Conservation (phyloP, 1,139 yeast species). For the Pichia sp. region DNA sequence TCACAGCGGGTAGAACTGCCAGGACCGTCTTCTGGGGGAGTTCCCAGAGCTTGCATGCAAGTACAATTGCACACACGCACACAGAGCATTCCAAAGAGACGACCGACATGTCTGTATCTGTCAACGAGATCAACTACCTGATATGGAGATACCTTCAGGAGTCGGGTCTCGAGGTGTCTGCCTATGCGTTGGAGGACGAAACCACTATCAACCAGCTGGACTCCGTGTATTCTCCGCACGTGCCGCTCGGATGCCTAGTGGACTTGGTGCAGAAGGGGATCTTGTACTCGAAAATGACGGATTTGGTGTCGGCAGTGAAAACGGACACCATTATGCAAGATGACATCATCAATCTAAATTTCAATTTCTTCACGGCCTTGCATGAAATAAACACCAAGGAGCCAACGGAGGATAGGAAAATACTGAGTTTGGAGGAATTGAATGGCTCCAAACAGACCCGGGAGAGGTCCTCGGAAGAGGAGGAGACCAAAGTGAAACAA, state of each 20-base stretch:
- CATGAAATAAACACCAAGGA: slow-evolving; percentile 19
- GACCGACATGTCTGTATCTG: slow-evolving; percentile 65
- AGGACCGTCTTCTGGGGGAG: neutral
- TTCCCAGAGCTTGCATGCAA: neutral
- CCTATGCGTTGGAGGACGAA: slow-evolving; percentile 78
- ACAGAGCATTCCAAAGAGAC: neutral
- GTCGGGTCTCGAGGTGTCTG: slow-evolving; percentile 73
- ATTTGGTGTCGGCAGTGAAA: slow-evolving; percentile 32
- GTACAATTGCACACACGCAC: neutral
- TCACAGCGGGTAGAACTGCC: neutral
- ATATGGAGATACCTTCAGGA: slow-evolving; percentile 94
- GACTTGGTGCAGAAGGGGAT: slow-evolving; percentile 83
- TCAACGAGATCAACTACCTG: slow-evolving; percentile 82
- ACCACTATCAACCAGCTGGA: slow-evolving; percentile 61
- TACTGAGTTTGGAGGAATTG: slow-evolving; percentile 5
- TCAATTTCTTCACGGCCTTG: slow-evolving; percentile 30
- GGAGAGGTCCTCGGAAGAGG: neutral
- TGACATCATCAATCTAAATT: slow-evolving; percentile 27
- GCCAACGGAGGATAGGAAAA: slow-evolving; percentile 17
- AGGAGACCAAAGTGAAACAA: neutral
- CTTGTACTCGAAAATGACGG: slow-evolving; percentile 57
- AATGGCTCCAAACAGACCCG: neutral
- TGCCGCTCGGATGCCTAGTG: slow-evolving; percentile 74
- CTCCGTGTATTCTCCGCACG: slow-evolving; percentile 40
- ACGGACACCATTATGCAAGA: slow-evolving; percentile 21